A percentile compares a stretch with the other conserved stretches of the same genome.
Evolutionary conservation across 306 rosid species (phyloP).

Genomic region (Cucurbita pepo): DNA sequence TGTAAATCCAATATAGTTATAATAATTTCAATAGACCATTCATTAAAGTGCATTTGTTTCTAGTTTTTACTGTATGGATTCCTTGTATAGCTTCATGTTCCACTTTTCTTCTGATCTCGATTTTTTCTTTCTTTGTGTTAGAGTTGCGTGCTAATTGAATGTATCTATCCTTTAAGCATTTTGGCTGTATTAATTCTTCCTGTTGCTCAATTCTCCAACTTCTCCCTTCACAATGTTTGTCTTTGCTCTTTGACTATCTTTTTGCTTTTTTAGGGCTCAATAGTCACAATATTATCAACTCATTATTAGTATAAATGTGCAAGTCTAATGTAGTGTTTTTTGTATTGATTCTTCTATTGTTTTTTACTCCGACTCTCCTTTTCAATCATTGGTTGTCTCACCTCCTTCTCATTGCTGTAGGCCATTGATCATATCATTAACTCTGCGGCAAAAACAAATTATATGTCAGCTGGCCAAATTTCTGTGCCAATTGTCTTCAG

Average conservation of each 20-base stretch:
- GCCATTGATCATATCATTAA: slow-evolving; percentile 98
- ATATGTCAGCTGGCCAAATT: slow-evolving; percentile 95
- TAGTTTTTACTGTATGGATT: neutral
- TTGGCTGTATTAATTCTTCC: neutral
- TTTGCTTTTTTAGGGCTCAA: neutral
- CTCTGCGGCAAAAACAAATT: slow-evolving; percentile 94
- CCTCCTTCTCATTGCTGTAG: slow-evolving; percentile 22
- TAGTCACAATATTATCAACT: neutral
- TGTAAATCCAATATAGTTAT: neutral
- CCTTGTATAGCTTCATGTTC: neutral
- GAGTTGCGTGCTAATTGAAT: neutral
- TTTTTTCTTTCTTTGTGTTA: neutral
- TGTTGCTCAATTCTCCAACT: neutral
- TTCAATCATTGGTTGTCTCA: neutral
- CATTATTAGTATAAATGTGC: neutral
- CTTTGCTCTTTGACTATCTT: neutral
- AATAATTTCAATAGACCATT: neutral
- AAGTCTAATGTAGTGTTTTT: neutral
- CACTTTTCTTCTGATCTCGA: neutral
- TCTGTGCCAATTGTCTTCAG: slow-evolving; percentile 89
- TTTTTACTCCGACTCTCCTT: neutral
- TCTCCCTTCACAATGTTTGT: neutral
- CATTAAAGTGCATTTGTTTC: neutral
- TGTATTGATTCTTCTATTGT: neutral
- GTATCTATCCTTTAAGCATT: neutral